These are phyloP conservation scores for Gracilariopsis chorda DNA, from an alignment of 23 red algal genomes.

Conservation along the genomic window DNA sequence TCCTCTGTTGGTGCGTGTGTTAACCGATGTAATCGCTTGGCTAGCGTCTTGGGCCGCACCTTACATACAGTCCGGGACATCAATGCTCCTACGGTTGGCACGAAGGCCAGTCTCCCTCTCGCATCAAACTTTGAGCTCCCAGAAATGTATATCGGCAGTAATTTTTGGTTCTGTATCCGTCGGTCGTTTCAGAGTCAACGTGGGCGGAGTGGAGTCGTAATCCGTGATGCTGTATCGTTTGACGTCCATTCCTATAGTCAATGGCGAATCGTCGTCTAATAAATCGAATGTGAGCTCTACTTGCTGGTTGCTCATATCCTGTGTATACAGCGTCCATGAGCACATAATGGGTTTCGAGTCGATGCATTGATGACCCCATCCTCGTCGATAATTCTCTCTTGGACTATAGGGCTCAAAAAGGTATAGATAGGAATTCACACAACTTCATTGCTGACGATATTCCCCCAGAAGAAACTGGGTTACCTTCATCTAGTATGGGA, in stretches of 20 bases:
- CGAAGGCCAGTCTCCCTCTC: neutral
- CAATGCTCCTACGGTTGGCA: neutral
- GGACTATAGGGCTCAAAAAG: neutral
- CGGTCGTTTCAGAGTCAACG: neutral
- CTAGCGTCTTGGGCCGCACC: neutral
- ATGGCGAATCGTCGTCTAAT: neutral
- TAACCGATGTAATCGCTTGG: constrained; percentile 6
- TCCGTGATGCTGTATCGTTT: neutral
- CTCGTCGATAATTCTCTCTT: neutral
- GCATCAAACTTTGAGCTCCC: neutral
- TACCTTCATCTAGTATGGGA: no score
- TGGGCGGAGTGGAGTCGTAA: neutral
- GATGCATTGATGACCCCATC: neutral
- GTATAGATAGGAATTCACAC: neutral
- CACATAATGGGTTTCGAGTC: neutral
- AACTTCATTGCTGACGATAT: neutral
- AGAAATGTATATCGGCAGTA: neutral
- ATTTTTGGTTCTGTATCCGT: neutral
- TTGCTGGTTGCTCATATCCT: neutral
- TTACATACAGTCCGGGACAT: neutral
- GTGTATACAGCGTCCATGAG: neutral
- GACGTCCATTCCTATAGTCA: constrained; percentile 10
- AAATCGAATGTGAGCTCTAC: constrained; percentile 4
- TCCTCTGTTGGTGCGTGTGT: constrained; percentile 27
- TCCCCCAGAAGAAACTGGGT: constrained; percentile 9